Conservation (phyloP, 257 asterid genomes). For the Linderniella brevidens region DNA sequence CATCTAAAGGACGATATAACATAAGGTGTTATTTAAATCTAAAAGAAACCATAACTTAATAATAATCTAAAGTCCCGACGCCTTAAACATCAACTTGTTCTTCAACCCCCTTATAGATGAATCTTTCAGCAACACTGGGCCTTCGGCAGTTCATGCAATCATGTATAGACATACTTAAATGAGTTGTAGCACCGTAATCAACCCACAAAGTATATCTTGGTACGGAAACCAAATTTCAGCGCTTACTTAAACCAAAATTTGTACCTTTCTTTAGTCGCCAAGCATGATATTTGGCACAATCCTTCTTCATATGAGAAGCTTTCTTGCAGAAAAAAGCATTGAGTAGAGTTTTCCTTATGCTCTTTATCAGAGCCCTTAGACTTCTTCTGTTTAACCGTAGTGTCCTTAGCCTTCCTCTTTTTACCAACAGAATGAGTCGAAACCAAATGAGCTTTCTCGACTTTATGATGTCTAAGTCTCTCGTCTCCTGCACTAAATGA, state of each 20-base stretch:
- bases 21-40: too few relatives aligned
- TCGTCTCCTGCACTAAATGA: neutral
- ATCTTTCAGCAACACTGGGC: conserved; percentile 6
- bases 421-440: too few relatives aligned
- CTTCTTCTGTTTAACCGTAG: neutral
- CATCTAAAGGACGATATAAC: neutral
- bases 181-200: conserved; percentile 1
- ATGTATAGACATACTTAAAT: conserved; percentile 7
- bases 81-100: too few relatives aligned
- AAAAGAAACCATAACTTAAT: too few relatives aligned
- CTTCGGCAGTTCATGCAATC: neutral
- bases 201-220: conserved; percentile 5
- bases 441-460: neutral
- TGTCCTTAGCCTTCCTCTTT: neutral
- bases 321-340: neutral
- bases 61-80: too few relatives aligned
- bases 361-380: neutral
- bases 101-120: conserved; percentile 1
- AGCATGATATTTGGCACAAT: neutral
- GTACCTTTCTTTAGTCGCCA: conserved; percentile 4
- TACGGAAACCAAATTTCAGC: conserved; percentile 1
- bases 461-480: conserved; percentile 2
- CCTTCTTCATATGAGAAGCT: neutral
- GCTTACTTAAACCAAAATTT: conserved; percentile 5
- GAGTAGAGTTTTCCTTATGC: too few relatives aligned